Evolutionary conservation across 1,284 basidiomycete genomes (phyloP), one percentile per base, ranked within the genome.

Genomic region (Chiua sp.): DNA sequence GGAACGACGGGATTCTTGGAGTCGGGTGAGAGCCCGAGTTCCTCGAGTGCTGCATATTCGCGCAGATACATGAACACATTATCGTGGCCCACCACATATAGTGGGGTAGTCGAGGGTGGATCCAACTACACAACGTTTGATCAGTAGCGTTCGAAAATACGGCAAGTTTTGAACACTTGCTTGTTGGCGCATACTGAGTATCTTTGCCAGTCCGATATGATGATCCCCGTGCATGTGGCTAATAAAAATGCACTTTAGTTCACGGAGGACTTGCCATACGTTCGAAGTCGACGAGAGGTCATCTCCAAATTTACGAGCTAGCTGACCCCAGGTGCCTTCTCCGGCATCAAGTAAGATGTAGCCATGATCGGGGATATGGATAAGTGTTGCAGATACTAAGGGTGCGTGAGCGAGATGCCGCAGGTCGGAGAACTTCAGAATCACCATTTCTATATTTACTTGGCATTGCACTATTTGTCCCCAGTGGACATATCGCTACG

Each of bases 141-240:
- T 42, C 51, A 39, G 35, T 7, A 35, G 32, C n/a, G 13, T 56
- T 42, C 20, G 18, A 39, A 16, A 48, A 39, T 12, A 3, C 47
- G 47, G n/a, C n/a, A n/a, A n/a, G n/a, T n/a, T 37, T 20, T 10
- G 32, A n/a, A 55, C 13, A 10, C 85, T 62, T 60, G 96, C 94
- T 76, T 81, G 79, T 53, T 82, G 82, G 57, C 97, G 83, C 77
- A 91, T 88, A 1, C 85, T 79, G 15, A 98, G 80, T 18, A 98
- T 75, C 54, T 88, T 85, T 1, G 87, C 81, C 32, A 97, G 73
- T 2, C 97, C 97, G 52, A 92, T 84, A 72, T 98, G 96, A 73
- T 98, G 96, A 72, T 98, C 97, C 1, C 86, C 96, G 70, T 98
- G 96, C 68, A 92, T 85, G 72, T 98, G 97, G 65, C 92, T 95